These are phyloP conservation scores for Pyrenophora teres DNA, from an alignment of 2,329 filamentous ascomycete species.

Conservation along the genomic window DNA sequence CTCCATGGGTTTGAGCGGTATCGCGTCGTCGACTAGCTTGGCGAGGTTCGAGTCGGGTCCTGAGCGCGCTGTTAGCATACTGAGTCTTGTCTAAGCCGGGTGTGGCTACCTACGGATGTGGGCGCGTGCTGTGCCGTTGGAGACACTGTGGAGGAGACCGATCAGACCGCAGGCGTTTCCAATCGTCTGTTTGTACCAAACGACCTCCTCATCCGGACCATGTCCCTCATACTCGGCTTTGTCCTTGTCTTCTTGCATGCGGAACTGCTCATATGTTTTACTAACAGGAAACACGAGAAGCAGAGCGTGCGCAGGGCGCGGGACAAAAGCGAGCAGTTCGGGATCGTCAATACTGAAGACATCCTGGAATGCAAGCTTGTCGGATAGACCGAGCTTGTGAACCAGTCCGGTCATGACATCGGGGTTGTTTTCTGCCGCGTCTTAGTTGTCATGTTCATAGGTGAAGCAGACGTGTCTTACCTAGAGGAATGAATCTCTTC, in stretches of 20 bases:
- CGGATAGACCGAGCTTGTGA: conserved; percentile 82
- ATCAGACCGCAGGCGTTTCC: conserved; percentile 93
- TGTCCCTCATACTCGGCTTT: conserved; percentile 67
- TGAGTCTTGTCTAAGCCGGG: neutral
- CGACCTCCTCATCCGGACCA: conserved; percentile 72
- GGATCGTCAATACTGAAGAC: conserved; percentile 89
- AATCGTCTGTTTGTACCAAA: conserved; percentile 97
- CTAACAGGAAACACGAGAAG: conserved; percentile 91
- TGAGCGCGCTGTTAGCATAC: conserved; percentile 29
- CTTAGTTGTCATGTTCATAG: conserved; percentile 16
- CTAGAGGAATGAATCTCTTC: conserved; percentile 48
- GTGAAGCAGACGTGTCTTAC: conserved; percentile 21
- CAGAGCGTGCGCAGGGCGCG: conserved; percentile 83
- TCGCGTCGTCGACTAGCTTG: conserved; percentile 70
- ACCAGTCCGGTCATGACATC: conserved; percentile 86
- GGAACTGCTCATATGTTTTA: conserved; percentile 75
- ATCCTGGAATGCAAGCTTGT: conserved; percentile 80
- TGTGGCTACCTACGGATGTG: conserved; percentile 35
- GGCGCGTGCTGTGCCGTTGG: conserved; percentile 72
- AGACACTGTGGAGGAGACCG: conserved; percentile 81
- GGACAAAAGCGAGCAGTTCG: conserved; percentile 82
- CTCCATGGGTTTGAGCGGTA: conserved; percentile 67
- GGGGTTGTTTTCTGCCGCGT: conserved; percentile 71
- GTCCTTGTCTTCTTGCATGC: conserved; percentile 72
- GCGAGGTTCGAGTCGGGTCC: conserved; percentile 62